Base-by-base conservation (phyloP, 106 monocot genomes). In the Allium sativum region DNA sequence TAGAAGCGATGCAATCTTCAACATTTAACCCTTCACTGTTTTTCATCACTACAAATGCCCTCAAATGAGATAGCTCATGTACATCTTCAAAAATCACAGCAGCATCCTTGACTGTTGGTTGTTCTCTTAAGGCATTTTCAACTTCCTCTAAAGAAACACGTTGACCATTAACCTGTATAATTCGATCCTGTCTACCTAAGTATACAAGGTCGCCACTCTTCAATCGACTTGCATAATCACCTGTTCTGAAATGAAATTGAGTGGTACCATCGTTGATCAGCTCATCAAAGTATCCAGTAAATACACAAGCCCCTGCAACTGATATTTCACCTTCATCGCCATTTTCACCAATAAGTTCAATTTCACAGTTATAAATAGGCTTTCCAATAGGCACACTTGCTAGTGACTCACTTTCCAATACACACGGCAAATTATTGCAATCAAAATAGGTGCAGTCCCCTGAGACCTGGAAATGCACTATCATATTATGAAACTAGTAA, bases 381-480 rank as follows among this genome's bases (percentile, higher is more conserved):
- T 68, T 31, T 75, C 95, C 95, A 74, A 95, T 95, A 9, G 95
- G 95, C 44, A 95, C 95, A 56, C 79, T 90, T 12, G 40, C 73
- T 20, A 90, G 45, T 10, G 62, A 12, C 18, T 77, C 79, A 40
- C 16, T 43, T 20, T 79, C 64, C 57, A 84, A 77, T 56, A 95
- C 70, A 50, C 60, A 77, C 20, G 76, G 74, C 65, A 95, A 81
- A 58, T 61, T 76, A 69, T 64, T 79, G 84, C 95, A 95, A 73
- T 95, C 77, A 62, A 95, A 95, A 58, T 69, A 95, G 58, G 81
- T 70, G 65, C 95, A 95, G 57, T 95, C 95, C 48, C 90, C 95
- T 58, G 95, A 86, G 8, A 95, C 82, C 95, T 95, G 79, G 74
- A 74, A 55, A 15, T 44, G 43, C 67, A 67, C 18, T 3, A 47